Base-by-base conservation (phyloP, 345 rosid species). In the Ceriops tagal region DNA sequence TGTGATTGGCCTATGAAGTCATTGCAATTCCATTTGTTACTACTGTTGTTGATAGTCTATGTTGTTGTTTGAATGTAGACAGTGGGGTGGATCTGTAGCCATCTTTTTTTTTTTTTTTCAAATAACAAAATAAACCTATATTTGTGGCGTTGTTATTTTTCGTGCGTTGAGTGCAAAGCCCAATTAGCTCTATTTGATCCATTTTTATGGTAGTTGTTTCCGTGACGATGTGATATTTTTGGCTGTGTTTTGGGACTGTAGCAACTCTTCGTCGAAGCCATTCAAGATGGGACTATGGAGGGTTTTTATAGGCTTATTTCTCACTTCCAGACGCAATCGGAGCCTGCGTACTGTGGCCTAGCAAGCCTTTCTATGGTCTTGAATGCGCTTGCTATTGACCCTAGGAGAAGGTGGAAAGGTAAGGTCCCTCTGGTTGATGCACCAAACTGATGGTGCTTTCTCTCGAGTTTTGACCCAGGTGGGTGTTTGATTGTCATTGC, bases 311-410 rank as follows among this genome's bases (percentile, higher is more conserved):
- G 76, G 83, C 74, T 93, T 77, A 85, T 91, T 71, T 91, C 97
- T 34, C 79, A 87, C 73, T 93, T 89, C 39, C 96, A 93, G 77
- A 93, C 98, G 1, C 98, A 93, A 52, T 93, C 97, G 0, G 98
- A 93, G 84, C 96, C 98, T 19, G 96, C 93, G 0, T 90, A 81
- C 75, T 93, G 96, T 78, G 98, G 98, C 28, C 75, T 89, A 70
- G 98, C 97, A 31, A 93, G 86, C 63, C 93, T 93, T 64, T 83
- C 97, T 24, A 83, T 93, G 93, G 92, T 93, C 70, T 66, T 93
- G 86, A 93, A 93, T 80, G 80, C 98, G 43, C 98, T 93, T 43
- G 84, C 97, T 19, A 89, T 93, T 53, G 98, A 93, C 30, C 98
- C 98, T 0, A 81, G 90, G 3, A 56, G 93, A 68, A 86, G 81